These are phyloP conservation scores for Forsythia suspensa DNA, from an alignment of 257 asterid genomes.

Conservation along the genomic window DNA sequence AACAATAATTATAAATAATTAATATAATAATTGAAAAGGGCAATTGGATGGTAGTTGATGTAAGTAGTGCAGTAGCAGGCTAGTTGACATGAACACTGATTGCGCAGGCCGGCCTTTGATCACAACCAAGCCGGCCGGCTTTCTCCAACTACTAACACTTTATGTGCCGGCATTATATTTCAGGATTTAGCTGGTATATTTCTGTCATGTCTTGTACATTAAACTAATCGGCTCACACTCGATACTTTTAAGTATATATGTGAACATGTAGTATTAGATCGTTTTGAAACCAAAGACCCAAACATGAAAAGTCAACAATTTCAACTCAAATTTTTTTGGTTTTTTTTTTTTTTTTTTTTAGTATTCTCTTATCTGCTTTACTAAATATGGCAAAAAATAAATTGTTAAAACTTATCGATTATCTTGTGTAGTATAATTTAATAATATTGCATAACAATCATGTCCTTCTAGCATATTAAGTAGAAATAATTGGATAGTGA, in stretches of 20 bases:
- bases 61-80: background rate
- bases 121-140: conserved; percentile 10
- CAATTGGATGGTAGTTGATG: background rate
- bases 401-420: no score
- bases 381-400: no score
- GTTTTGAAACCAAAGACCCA: no score
- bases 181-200: conserved; percentile 44
- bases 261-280: background rate
- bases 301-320: no score
- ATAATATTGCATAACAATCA: no score
- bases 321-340: no score
- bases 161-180: conserved; percentile 41
- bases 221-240: background rate
- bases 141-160: background rate
- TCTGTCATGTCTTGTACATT: background rate
- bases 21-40: background rate
- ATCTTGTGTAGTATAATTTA: background rate
- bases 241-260: background rate
- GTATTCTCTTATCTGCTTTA: background rate
- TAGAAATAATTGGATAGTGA: no score
- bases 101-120: background rate
- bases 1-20: background rate
- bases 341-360: background rate
- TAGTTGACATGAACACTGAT: background rate
- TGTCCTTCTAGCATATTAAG: no score